Percentiles rank a stretch among this genome's conserved stretches.
Evolutionary conservation across 768 basidiomycete species (phyloP).

Genomic region (Mycena crocata): DNA sequence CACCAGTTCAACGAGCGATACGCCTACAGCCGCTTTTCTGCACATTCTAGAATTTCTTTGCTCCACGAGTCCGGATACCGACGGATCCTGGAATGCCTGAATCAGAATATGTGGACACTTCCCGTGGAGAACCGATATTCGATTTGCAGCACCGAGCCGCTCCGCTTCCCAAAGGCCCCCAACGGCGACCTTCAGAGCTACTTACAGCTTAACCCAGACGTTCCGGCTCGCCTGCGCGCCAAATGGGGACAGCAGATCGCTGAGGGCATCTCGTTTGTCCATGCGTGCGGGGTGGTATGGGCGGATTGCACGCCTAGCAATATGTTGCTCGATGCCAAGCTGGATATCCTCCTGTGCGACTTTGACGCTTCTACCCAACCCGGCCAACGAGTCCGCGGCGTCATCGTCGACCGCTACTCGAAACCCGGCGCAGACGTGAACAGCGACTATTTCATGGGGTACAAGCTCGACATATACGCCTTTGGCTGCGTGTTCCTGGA

Average conservation of each 20-base stretch:
- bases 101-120: neutral
- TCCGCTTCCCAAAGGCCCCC: neutral
- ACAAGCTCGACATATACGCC: neutral
- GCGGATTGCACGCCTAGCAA: conserved; percentile 16
- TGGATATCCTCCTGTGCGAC: conserved; percentile 19
- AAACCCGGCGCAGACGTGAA: neutral
- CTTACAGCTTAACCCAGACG: neutral
- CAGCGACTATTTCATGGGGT: neutral
- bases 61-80: too few species aligned
- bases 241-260: conserved; percentile 21
- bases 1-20: neutral
- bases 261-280: conserved; percentile 10
- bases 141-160: neutral
- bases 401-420: neutral
- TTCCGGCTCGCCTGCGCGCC: neutral
- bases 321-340: neutral
- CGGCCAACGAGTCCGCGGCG: too few species aligned
- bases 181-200: conserved; percentile 1
- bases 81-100: conserved; percentile 11
- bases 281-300: conserved; percentile 4
- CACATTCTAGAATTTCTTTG: too few species aligned
- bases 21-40: neutral
- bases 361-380: neutral
- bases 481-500: conserved; percentile 21
- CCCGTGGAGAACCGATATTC: neutral